These are phyloP conservation scores for Dendrothele bispora DNA, from an alignment of 768 basidiomycete genomes.

Conservation along the genomic window DNA sequence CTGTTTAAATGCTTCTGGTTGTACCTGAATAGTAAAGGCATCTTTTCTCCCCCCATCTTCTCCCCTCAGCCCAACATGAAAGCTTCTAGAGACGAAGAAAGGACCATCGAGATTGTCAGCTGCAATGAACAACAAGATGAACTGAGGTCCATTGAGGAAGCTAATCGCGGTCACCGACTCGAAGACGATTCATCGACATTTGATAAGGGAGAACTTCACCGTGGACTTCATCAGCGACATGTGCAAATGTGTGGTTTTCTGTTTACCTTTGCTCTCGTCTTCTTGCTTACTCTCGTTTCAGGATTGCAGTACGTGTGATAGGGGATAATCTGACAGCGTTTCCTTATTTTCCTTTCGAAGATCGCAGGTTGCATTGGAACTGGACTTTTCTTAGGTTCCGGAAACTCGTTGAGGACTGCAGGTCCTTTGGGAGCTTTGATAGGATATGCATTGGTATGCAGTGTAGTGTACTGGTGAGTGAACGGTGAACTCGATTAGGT, in stretches of 20 bases:
- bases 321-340: neutral
- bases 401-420: neutral
- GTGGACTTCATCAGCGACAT: neutral
- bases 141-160: no score
- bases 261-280: neutral
- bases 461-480: neutral
- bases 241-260: neutral
- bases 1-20: no score
- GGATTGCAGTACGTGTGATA: neutral
- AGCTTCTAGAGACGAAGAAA: no score
- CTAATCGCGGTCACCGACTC: no score
- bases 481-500: neutral
- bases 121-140: no score
- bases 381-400: neutral
- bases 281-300: neutral
- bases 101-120: no score
- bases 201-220: neutral
- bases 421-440: conserved; percentile 1
- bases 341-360: neutral
- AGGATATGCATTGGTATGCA: neutral
- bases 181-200: neutral
- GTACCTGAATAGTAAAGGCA: no score
- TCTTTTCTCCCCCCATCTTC: no score
- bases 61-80: no score
- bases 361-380: neutral